Base-by-base conservation (phyloP, 441 rosid species). In the Daphne laureola region DNA sequence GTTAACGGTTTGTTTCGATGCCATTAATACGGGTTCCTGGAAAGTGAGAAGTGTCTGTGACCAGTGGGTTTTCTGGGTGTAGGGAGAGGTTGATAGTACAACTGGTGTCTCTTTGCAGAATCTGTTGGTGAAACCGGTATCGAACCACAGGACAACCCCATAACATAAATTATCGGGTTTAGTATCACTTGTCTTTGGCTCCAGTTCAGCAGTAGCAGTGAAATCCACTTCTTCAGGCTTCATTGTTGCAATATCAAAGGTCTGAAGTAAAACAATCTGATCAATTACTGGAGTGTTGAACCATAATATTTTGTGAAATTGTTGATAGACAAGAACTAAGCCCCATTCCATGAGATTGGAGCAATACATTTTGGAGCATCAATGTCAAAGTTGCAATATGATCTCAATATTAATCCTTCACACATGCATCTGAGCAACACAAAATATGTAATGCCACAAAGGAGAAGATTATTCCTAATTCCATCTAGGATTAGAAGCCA, bases 101-200 rank as follows among this genome's bases (percentile, higher is more conserved):
- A 81, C 72, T 14, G 96, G 85, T 36, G 60, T 72, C 70, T 89
- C 94, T 80, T 76, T 86, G 86, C 98, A 92, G 76, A 86, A 89
- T 61, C 96, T 78, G 71, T 62, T 35, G 3, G 95, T 82, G 67
- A 92, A 92, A 62, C 88, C 94, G 31, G 94, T 81, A 16, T 89
- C 96, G 2, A 92, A 92, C 98, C 98, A 89, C 63, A 92, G 49
- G 21, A 86, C 94, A 46, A 81, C 67, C 42, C 98, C 98, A 49
- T 79, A 74, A 59, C 98, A 92, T 66, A 71, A 54, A 53, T 56
- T 73, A 35, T 61, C 55, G 3, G 49, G n/a, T 47, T 59, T 67
- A 0, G 4, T 12, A 42, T 17, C 18, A 43, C 55, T 59, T 6
- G 38, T 53, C 45, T 61, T 78, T 12, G 78, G 76, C 44, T 69